Evolutionary conservation across 2,329 filamentous ascomycete genomes (phyloP), one percentile per base, ranked within the genome.

Genomic region (Rutstroemia sp.): DNA sequence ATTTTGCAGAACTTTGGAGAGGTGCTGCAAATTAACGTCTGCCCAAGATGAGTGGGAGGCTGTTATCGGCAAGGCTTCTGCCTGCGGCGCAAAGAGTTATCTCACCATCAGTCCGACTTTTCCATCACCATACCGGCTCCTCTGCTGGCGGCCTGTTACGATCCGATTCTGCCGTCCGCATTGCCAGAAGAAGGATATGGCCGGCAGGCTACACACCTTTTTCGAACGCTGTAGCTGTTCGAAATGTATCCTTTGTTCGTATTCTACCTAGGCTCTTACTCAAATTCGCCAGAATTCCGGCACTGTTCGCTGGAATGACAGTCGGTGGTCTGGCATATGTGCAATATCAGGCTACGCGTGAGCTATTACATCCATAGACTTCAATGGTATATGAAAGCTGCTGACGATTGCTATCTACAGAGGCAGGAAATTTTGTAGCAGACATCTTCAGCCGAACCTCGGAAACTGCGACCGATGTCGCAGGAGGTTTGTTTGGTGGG

Each of bases 271-370:
- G 89, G 70, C 78, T 99, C 51, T 84, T 94, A n/a, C 73, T 94
- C 68, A 99, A 96, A 75, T 87, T 99, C 64, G 80, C 86, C 38
- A 84, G 91, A 56, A 78, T 96, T 54, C 94, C 94, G 19, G 94
- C 94, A 57, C 87, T 96, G 75, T 92, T 96, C 67, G 94, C 92
- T 44, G 91, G 90, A 44, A 81, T 92, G 48, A 89, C 91, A 67
- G 82, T 99, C 63, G 92, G 89, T 14, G 89, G 88, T 2, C 75
- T 95, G 58, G 91, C 91, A 25, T 99, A 96, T 80, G 75, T 99
- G 49, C 94, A 99, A 70, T 97, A 99, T 70, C 94, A 99, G 73
- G 92, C 94, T 61, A 84, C 86, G 56, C 88, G 88, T 92, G 80
- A 61, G 88, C 59, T 37, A 48, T 45, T 17, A 42, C 39, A 5